A percentile compares a stretch with the other conserved stretches of the same genome.
Evolutionary conservation across 2,329 filamentous ascomycete species (phyloP).

Genomic region (Lasiodiplodia theobromae): DNA sequence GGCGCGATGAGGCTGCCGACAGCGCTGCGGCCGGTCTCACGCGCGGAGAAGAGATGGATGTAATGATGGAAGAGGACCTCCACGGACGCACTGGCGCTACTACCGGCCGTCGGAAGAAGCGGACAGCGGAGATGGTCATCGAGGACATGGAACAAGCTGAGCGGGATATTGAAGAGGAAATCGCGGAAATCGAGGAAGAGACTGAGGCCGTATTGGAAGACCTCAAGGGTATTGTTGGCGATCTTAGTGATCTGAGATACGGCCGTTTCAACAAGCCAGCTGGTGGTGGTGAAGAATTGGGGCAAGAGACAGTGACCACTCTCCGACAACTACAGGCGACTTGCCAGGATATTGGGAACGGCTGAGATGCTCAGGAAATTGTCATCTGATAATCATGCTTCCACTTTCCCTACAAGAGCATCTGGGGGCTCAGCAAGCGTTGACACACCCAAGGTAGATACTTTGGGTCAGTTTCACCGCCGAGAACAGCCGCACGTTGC

Average conservation of each 20-base stretch:
- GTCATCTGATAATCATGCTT: not conserved
- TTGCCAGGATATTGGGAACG: conserved; percentile 51
- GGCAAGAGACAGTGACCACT: conserved; percentile 71
- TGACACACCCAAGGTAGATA: not conserved
- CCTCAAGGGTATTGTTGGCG: conserved; percentile 71
- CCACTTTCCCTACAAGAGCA: not conserved
- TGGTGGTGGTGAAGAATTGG: conserved; percentile 65
- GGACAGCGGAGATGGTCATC: conserved; percentile 70
- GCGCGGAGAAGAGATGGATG: conserved; percentile 68
- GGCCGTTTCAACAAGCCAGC: conserved; percentile 67
- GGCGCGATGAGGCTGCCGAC: conserved; percentile 61
- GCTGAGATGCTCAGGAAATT: not conserved
- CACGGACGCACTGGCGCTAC: conserved; percentile 46
- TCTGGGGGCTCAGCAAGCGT: not conserved
- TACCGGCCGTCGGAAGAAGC: conserved; percentile 56
- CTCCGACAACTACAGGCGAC: conserved; percentile 69
- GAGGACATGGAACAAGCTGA: conserved; percentile 73
- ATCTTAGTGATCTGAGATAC: conserved; percentile 82
- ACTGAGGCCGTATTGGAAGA: conserved; percentile 66
- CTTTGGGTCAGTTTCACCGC: not conserved
- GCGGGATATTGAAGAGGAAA: conserved; percentile 70
- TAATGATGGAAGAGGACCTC: conserved; percentile 53
- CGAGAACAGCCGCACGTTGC: too few relatives aligned
- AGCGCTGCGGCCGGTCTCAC: conserved; percentile 54
- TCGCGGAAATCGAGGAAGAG: conserved; percentile 70